Conservation (phyloP, 129 eudicot species). For the carrot (Daucus carota) region DH1_v3.0 NC_030381.2:45983501-45984000, state of each 20-base stretch:
- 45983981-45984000: conserved; percentile 99
- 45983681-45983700: neutral
- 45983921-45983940: conserved; percentile 69
- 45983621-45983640: neutral
- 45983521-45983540: neutral
- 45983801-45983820: neutral
- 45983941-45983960: conserved; percentile 74
- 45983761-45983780: neutral
- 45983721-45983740: neutral
- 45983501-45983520: neutral
- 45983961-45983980: conserved; percentile 90
- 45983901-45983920: conserved; percentile 96
- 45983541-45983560: neutral
- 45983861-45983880: conserved; percentile 37
- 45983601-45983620: neutral
- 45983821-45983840: neutral
- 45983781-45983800: neutral
- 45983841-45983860: neutral
- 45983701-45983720: neutral
- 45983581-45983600: neutral
- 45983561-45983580: neutral
- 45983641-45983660: neutral
- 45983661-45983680: neutral
- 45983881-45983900: conserved; percentile 74
- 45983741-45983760: neutral